These are phyloP conservation scores for Cucurbita moschata DNA, from an alignment of 306 rosid species.

Conservation along the genomic window DNA sequence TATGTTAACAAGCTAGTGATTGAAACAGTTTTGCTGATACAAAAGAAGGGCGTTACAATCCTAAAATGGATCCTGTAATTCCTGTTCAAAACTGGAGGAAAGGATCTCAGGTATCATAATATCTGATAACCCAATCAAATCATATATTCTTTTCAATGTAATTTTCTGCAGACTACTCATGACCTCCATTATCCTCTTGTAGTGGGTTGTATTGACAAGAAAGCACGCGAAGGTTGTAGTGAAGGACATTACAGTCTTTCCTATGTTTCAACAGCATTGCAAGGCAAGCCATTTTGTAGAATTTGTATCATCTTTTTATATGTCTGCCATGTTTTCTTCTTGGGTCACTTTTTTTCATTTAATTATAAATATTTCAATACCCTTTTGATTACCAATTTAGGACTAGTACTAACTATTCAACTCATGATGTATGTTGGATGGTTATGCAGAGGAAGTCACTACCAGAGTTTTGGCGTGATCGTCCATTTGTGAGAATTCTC, in stretches of 20 bases:
- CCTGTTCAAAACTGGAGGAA: conserved; percentile 90
- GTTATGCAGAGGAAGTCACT: conserved; percentile 72
- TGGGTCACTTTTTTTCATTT: not conserved
- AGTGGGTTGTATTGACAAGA: conserved; percentile 91
- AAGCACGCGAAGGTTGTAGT: conserved; percentile 84
- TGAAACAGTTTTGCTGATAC: conserved; percentile 82
- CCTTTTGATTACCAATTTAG: conserved; percentile 1
- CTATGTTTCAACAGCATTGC: conserved; percentile 73
- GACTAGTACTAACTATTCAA: not conserved
- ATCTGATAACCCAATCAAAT: not conserved
- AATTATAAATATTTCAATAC: conserved; percentile 4
- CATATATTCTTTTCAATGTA: not conserved
- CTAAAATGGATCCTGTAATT: conserved; percentile 76
- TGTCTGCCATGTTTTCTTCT: not conserved
- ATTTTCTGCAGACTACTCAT: conserved; percentile 7
- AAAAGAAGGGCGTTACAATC: conserved; percentile 92
- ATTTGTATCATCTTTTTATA: not conserved
- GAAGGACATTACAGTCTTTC: conserved; percentile 55
- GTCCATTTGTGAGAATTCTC: conserved; percentile 50
- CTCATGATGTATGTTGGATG: conserved; percentile 1
- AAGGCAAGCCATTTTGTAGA: conserved; percentile 31
- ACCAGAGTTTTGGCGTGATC: conserved; percentile 99
- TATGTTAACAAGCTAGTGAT: conserved; percentile 7
- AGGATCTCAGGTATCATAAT: conserved; percentile 76
- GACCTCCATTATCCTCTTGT: conserved; percentile 12